phyloP scores from a whole-genome alignment of 495 filamentous ascomycete genomes.

The Aspergillus steynii region DNA sequence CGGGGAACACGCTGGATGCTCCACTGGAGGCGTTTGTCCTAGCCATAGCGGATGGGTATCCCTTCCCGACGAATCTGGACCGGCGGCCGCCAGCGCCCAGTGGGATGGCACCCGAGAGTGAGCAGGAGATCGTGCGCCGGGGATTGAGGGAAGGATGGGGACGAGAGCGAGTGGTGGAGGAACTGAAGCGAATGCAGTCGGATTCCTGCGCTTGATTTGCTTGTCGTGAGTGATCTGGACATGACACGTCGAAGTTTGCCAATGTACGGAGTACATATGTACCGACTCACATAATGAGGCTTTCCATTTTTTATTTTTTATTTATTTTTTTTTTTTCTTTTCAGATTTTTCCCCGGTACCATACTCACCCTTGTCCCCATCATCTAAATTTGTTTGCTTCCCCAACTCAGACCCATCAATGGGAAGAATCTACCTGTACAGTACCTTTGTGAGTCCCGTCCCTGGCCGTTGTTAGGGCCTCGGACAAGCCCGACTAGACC shows the following conservation, averaged over 20 bases:
- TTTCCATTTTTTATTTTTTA: neutral
- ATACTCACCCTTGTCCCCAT: neutral
- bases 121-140: constrained; percentile 49
- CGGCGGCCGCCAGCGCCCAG: constrained; percentile 45
- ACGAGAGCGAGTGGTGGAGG: constrained; percentile 32
- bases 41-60: constrained; percentile 54
- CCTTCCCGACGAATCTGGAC: constrained; percentile 59
- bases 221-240: neutral
- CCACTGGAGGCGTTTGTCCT: constrained; percentile 42
- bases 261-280: neutral
- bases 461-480: no score
- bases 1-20: constrained; percentile 28
- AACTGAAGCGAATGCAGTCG: constrained; percentile 35
- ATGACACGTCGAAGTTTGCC: neutral
- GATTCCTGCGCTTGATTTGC: constrained; percentile 2
- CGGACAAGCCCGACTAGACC: neutral
- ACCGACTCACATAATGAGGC: neutral
- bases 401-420: neutral
- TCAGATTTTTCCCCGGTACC: no score
- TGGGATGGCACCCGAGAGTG: constrained; percentile 57
- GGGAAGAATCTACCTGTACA: neutral
- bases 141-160: constrained; percentile 43
- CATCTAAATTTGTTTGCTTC: neutral
- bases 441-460: neutral
- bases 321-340: neutral